A percentile compares a stretch with the other conserved stretches of the same genome.
Evolutionary conservation across 2,329 filamentous ascomycete genomes (phyloP).

Genomic region (Aspergillus ruber): DNA sequence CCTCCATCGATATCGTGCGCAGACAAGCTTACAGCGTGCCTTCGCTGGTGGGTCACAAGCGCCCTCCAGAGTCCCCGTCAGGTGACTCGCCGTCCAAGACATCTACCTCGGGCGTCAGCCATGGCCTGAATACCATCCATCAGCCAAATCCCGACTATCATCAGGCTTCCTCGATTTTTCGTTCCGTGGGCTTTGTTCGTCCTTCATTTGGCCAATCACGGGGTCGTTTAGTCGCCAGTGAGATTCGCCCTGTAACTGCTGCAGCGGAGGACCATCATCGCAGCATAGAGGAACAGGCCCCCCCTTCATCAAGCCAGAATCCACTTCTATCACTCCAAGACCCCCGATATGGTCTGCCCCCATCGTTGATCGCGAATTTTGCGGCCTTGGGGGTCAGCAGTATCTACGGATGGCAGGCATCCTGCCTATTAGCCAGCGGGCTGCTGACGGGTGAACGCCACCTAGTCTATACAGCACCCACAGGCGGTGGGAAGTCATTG

Average conservation of each 20-base stretch:
- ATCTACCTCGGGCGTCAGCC: neutral
- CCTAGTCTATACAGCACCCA: slow-evolving; percentile 73
- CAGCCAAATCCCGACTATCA: neutral
- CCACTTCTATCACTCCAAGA: slow-evolving; percentile 55
- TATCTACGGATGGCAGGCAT: slow-evolving; percentile 76
- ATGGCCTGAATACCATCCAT: neutral
- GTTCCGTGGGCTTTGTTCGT: slow-evolving; percentile 21
- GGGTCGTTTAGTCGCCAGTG: slow-evolving; percentile 36
- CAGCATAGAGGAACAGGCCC: slow-evolving; percentile 46
- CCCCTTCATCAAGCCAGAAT: slow-evolving; percentile 34
- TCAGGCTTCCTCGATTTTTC: slow-evolving; percentile 9
- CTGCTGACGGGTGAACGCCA: slow-evolving; percentile 61
- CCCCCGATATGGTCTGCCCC: slow-evolving; percentile 57
- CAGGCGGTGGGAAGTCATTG: slow-evolving; percentile 70
- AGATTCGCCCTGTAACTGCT: slow-evolving; percentile 23
- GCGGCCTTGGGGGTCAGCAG: slow-evolving; percentile 59
- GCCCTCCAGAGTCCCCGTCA: slow-evolving; percentile 23
- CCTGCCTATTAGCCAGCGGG: slow-evolving; percentile 62
- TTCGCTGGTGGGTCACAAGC: slow-evolving; percentile 47
- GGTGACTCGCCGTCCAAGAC: slow-evolving; percentile 10
- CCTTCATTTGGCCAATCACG: slow-evolving; percentile 18
- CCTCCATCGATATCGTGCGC: slow-evolving; percentile 38
- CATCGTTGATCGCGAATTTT: slow-evolving; percentile 58
- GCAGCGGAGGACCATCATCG: slow-evolving; percentile 6
- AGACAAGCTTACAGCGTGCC: slow-evolving; percentile 35